Base-by-base conservation (phyloP, 208 protist species). In the Wallacemonas sp. region DNA sequence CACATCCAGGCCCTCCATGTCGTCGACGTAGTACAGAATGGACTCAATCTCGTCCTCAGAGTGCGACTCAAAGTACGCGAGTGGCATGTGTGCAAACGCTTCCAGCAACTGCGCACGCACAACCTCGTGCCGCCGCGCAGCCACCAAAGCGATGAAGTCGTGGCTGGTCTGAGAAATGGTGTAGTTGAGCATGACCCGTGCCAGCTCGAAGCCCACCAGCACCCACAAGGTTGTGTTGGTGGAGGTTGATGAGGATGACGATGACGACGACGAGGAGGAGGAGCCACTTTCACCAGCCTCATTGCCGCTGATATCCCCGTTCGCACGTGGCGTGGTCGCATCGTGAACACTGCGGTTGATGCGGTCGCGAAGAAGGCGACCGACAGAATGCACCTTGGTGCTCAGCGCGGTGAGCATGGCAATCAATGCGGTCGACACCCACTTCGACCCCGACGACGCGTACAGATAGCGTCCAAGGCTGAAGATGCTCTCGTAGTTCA, bases 1-100 rank as follows among this genome's bases (percentile, higher is more conserved):
- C 26, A 92, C 79, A 54, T 92, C 86, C 14, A 92, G 73, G 51
- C 86, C 86, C 64, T 92, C 86, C 60, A 92, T 75, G 72, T 92
- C 86, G 69, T 80, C 84, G 11, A 80, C 73, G 70, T 88, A 92
- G 73, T 82, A 89, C 1, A 89, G 21, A 11, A 92, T 75, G 51
- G 79, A 65, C 73, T 92, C 86, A 30, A 92, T 70, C 59, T 82
- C 77, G 27, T 90, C 82, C 27, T 70, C 56, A 1, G 70, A 66
- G 67, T 82, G 78, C 11, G 59, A 65, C 53, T 93, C 86, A 77
- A 83, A 90, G 60, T 81, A 90, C 39, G 66, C 62, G 15, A 90
- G 56, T 21, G 84, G 80, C 14, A 77, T 77, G 55, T 79, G 71
- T 17, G 68, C 72, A 27, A 93, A 79, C 5, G 82, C 79, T 45